phyloP scores from a whole-genome alignment of 2,329 filamentous ascomycete genomes.

The Daldinia eschscholtzii region DNA sequence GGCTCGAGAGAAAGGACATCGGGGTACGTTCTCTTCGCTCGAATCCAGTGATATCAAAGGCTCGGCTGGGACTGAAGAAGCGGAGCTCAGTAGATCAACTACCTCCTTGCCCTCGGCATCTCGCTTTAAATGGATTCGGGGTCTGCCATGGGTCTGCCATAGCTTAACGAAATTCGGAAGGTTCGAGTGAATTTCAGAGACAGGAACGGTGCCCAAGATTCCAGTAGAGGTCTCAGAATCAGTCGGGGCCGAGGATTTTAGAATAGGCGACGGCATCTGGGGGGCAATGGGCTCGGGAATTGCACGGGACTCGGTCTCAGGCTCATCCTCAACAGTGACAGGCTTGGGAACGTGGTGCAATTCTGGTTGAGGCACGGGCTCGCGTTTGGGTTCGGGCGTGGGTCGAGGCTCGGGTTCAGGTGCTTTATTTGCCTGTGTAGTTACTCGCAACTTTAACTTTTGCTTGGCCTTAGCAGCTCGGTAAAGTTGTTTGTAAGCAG shows the following conservation, averaged over 20 bases:
- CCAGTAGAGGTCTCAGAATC: conserved; percentile 20
- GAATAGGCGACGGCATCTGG: conserved; percentile 6
- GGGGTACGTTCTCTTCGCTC: conserved; percentile 19
- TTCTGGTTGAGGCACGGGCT: conserved; percentile 60
- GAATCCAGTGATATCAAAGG: conserved; percentile 38
- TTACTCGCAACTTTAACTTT: conserved; percentile 90
- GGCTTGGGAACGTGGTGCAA: conserved; percentile 41
- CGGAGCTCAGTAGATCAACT: conserved; percentile 47
- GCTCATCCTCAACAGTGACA: conserved; percentile 41
- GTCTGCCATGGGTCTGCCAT: conserved; percentile 49
- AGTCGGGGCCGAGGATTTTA: conserved; percentile 2
- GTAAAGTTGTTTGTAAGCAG: conserved; percentile 96
- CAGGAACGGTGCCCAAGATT: conserved; percentile 44
- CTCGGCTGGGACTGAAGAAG: conserved; percentile 20
- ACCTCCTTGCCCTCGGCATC: conserved; percentile 47
- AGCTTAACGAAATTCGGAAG: conserved; percentile 48
- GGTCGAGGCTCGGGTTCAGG: conserved; percentile 52
- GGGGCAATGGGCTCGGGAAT: conserved; percentile 13
- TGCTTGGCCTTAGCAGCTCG: conserved; percentile 97
- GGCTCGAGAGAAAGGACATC: conserved; percentile 33
- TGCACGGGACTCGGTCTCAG: conserved; percentile 34
- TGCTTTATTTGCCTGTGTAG: conserved; percentile 54
- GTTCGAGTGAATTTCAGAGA: conserved; percentile 46
- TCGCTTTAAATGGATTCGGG: conserved; percentile 47
- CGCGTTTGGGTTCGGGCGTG: conserved; percentile 60